phyloP scores from a whole-genome alignment of 148 eudicot genomes.

The Talinum fruticosum region DNA sequence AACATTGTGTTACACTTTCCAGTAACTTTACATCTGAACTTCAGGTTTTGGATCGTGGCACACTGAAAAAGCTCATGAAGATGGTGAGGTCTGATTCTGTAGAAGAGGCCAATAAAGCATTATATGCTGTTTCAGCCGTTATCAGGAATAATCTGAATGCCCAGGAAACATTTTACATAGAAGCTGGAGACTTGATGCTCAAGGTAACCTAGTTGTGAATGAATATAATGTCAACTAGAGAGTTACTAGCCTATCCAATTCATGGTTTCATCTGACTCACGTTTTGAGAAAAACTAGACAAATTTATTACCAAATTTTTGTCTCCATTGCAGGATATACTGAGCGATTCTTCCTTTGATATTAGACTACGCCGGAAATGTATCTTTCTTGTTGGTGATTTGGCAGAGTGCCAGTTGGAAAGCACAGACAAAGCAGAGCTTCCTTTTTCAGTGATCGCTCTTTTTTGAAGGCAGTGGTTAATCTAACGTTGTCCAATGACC shows the following conservation, averaged over 20 bases:
- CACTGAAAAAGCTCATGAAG: slow-evolving; percentile 55
- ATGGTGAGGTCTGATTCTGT: slow-evolving; percentile 61
- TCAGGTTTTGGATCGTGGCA: slow-evolving; percentile 65
- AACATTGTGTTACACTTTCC: neutral
- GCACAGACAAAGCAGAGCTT: slow-evolving; percentile 37
- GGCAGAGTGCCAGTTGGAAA: slow-evolving; percentile 52
- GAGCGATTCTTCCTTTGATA: slow-evolving; percentile 67
- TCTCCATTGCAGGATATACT: slow-evolving; percentile 61
- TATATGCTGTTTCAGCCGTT: slow-evolving; percentile 86
- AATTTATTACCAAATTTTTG: slow-evolving; percentile 1
- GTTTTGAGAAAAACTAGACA: neutral
- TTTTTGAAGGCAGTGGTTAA: slow-evolving; percentile 73
- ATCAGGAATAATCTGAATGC: slow-evolving; percentile 70
- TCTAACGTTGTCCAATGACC: slow-evolving; percentile 54
- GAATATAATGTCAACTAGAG: neutral
- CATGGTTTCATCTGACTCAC: too few relatives aligned
- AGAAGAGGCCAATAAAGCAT: slow-evolving; percentile 82
- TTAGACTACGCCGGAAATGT: slow-evolving; percentile 62
- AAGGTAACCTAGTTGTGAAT: slow-evolving; percentile 47
- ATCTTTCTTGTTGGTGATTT: slow-evolving; percentile 73
- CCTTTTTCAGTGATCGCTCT: slow-evolving; percentile 55
- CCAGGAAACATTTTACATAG: slow-evolving; percentile 58
- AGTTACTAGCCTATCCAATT: neutral
- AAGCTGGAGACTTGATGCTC: slow-evolving; percentile 78
- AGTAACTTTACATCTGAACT: slow-evolving; percentile 1